Evolutionary conservation across 106 monocot species (phyloP).

Genomic region (Dendrobium officinale): DNA sequence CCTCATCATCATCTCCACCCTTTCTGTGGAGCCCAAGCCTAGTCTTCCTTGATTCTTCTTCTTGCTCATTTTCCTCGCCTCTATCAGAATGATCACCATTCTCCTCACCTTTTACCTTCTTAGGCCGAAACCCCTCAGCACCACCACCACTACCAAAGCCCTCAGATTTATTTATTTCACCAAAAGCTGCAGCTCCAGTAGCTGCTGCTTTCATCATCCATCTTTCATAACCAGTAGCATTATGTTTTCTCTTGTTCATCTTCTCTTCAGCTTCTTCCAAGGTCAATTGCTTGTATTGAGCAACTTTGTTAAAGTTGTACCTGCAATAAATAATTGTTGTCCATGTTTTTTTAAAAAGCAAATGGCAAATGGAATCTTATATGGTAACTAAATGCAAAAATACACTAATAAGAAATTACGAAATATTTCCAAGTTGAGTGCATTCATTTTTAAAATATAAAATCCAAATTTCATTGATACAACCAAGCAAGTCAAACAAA

Average conservation of each 20-base stretch:
- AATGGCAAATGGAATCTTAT: background rate
- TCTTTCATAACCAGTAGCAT: slow-evolving; percentile 94
- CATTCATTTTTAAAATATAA: background rate
- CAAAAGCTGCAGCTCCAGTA: slow-evolving; percentile 94
- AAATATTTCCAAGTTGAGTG: background rate
- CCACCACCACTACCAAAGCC: slow-evolving; percentile 14
- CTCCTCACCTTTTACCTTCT: slow-evolving; percentile 65
- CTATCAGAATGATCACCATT: slow-evolving; percentile 64
- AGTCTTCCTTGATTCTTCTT: slow-evolving; percentile 60
- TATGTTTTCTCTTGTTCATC: slow-evolving; percentile 85
- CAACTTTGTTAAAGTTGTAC: slow-evolving; percentile 98
- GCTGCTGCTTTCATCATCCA: slow-evolving; percentile 99
- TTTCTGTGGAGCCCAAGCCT: slow-evolving; percentile 64
- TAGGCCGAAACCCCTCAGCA: slow-evolving; percentile 39
- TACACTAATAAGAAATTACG: background rate
- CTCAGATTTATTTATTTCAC: slow-evolving; percentile 55
- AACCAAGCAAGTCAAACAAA: background rate
- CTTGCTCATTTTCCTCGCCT: slow-evolving; percentile 72
- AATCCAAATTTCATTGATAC: background rate
- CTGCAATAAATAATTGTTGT: slow-evolving; percentile 23
- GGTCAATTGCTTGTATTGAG: slow-evolving; percentile 98
- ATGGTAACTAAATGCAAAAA: background rate
- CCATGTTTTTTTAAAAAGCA: background rate
- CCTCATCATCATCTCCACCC: slow-evolving; percentile 75
- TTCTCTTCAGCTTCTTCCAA: slow-evolving; percentile 98